These are phyloP conservation scores for Sugiyamaella sp. DNA, from an alignment of 1,139 yeast genomes.

Conservation along the genomic window DNA sequence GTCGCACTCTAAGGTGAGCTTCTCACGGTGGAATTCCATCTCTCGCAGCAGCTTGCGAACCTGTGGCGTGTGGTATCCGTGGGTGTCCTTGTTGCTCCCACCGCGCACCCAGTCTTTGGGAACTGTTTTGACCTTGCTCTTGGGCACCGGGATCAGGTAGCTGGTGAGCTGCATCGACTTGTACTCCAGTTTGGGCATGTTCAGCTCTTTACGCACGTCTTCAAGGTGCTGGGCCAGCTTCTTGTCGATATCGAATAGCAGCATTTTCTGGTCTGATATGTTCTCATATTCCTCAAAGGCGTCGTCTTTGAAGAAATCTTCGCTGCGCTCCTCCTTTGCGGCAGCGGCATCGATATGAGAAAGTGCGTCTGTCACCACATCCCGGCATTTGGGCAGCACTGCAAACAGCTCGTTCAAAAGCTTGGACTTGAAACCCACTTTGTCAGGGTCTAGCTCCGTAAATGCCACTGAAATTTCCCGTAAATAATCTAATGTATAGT, in stretches of 20 bases:
- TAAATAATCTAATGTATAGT: slow-evolving; percentile 52
- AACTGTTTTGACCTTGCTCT: slow-evolving; percentile 56
- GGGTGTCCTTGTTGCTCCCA: slow-evolving; percentile 68
- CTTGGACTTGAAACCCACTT: slow-evolving; percentile 28
- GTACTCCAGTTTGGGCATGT: slow-evolving; percentile 61
- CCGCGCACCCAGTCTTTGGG: slow-evolving; percentile 79
- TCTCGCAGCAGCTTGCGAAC: slow-evolving; percentile 55
- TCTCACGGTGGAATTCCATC: slow-evolving; percentile 65
- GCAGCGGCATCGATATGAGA: slow-evolving; percentile 57
- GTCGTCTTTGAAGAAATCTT: slow-evolving; percentile 39
- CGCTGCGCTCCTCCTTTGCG: slow-evolving; percentile 57
- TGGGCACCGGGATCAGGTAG: slow-evolving; percentile 73
- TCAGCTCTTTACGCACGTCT: slow-evolving; percentile 50
- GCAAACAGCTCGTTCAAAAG: slow-evolving; percentile 32
- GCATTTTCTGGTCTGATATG: slow-evolving; percentile 40
- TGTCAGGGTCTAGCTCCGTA: slow-evolving; percentile 21
- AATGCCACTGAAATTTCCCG: slow-evolving; percentile 30
- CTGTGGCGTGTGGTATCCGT: slow-evolving; percentile 71
- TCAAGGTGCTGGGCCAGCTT: slow-evolving; percentile 56
- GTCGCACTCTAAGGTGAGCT: slow-evolving; percentile 58
- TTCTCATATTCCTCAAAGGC: slow-evolving; percentile 46
- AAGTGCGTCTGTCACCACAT: slow-evolving; percentile 41
- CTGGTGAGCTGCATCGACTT: slow-evolving; percentile 57
- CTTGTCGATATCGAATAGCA: slow-evolving; percentile 39
- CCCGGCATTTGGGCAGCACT: slow-evolving; percentile 30